A percentile compares a stretch with the other conserved stretches of the same genome.
Conservation (phyloP, 2,329 filamentous ascomycete species). For the Fusarium continuum region DNA sequence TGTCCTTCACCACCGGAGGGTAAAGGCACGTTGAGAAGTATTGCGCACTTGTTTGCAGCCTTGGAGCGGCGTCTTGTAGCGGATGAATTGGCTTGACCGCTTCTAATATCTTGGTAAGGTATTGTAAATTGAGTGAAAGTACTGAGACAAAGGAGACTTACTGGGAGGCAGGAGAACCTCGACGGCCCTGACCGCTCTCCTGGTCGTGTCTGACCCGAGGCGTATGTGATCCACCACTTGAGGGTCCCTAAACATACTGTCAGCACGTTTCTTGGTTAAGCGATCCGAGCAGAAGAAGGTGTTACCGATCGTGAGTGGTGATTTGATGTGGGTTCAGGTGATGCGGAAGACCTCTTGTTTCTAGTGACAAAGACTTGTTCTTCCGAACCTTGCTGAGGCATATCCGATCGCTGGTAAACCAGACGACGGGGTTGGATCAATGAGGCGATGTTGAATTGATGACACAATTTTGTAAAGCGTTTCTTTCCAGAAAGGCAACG, state of each 20-base stretch:
- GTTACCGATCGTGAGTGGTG: conserved; percentile 13
- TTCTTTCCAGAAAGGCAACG: conserved; percentile 11
- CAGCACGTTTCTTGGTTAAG: background rate
- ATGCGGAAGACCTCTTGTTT: conserved; percentile 31
- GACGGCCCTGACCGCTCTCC: conserved; percentile 38
- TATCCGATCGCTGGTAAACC: conserved; percentile 40
- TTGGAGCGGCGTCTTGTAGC: conserved; percentile 20
- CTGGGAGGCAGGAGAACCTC: conserved; percentile 37
- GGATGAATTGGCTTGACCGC: conserved; percentile 24
- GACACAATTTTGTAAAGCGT: conserved; percentile 15
- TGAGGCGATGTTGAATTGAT: conserved; percentile 20
- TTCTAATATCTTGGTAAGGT: conserved; percentile 1
- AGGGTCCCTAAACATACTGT: conserved; percentile 5
- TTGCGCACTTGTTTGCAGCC: conserved; percentile 15
- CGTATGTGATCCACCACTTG: conserved; percentile 12
- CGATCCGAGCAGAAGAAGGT: background rate
- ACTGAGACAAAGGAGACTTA: background rate
- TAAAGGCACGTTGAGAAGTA: conserved; percentile 34
- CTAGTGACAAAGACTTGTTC: conserved; percentile 35
- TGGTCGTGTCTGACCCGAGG: conserved; percentile 28
- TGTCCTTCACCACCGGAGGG: conserved; percentile 16
- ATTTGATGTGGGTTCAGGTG: conserved; percentile 17
- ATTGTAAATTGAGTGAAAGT: background rate
- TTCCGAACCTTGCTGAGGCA: conserved; percentile 39
- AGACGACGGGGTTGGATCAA: conserved; percentile 35